Conservation (phyloP, 768 basidiomycete genomes). For the Termitomyces titanicus region DNA sequence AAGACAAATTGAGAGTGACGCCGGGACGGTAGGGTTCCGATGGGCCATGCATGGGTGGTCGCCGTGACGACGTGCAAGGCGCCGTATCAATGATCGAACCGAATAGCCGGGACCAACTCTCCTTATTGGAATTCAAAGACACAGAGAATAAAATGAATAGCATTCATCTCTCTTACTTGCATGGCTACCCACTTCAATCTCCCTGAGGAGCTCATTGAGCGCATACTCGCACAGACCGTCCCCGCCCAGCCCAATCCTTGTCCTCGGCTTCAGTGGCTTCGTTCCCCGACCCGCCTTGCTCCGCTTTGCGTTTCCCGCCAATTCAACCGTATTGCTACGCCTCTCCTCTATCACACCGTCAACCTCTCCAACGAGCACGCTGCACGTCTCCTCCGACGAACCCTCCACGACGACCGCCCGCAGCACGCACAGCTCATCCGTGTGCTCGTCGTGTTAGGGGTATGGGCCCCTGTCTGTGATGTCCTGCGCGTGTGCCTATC, state of each 20-base stretch:
- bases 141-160: too few relatives aligned
- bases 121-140: too few relatives aligned
- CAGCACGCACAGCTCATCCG: slow-evolving; percentile 37
- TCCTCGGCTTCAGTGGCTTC: not conserved
- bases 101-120: too few relatives aligned
- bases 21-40: too few relatives aligned
- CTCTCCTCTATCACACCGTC: slow-evolving; percentile 54
- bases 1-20: too few relatives aligned
- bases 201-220: slow-evolving; percentile 39
- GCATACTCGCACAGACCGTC: slow-evolving; percentile 31
- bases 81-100: too few relatives aligned
- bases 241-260: not conserved
- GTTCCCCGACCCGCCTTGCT: slow-evolving; percentile 26
- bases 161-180: too few relatives aligned
- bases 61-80: too few relatives aligned
- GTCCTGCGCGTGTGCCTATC: slow-evolving; percentile 28
- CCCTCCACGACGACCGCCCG: slow-evolving; percentile 32
- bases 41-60: too few relatives aligned
- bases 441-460: slow-evolving; percentile 35
- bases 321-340: slow-evolving; percentile 54
- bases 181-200: too few relatives aligned
- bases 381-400: slow-evolving; percentile 33
- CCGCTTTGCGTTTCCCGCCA: slow-evolving; percentile 48
- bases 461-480: slow-evolving; percentile 36
- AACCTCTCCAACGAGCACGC: slow-evolving; percentile 35